These are phyloP conservation scores for Xylaria digitata DNA, from an alignment of 2,329 filamentous ascomycete genomes.

Conservation along the genomic window DNA sequence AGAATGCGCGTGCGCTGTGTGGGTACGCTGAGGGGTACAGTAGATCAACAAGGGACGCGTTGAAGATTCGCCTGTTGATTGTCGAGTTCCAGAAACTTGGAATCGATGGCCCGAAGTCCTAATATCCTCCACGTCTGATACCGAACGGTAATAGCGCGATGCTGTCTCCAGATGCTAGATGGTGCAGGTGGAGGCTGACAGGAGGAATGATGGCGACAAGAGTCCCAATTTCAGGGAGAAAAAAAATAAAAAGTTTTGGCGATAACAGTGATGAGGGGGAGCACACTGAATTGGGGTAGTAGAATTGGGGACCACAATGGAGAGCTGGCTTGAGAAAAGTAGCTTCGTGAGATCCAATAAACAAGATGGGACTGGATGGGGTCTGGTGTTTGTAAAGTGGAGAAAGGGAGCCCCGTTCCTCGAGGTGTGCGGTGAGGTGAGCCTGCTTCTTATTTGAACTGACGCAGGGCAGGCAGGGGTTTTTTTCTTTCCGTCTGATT, in stretches of 20 bases:
- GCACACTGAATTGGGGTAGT: constrained; percentile 51
- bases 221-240: constrained; percentile 38
- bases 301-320: constrained; percentile 52
- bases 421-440: constrained; percentile 50
- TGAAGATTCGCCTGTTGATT: constrained; percentile 24
- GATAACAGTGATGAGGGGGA: constrained; percentile 48
- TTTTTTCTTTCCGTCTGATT: constrained; percentile 31
- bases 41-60: constrained; percentile 38
- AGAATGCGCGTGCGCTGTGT: constrained; percentile 30
- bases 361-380: constrained; percentile 51
- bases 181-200: constrained; percentile 39
- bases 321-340: constrained; percentile 48
- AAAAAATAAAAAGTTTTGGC: constrained; percentile 38
- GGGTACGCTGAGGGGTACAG: constrained; percentile 35
- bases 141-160: constrained; percentile 44
- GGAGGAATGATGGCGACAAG: constrained; percentile 41
- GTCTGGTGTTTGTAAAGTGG: constrained; percentile 53
- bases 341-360: constrained; percentile 52
- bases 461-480: constrained; percentile 36
- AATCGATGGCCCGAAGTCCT: constrained; percentile 40
- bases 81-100: constrained; percentile 41
- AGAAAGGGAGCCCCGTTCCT: constrained; percentile 50
- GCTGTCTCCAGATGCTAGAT: constrained; percentile 44
- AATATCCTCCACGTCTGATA: constrained; percentile 50
- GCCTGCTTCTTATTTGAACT: constrained; percentile 50